A percentile compares a stretch with the other conserved stretches of the same genome.
These are phyloP conservation scores for Pholiota microspora DNA, from an alignment of 768 basidiomycete genomes.

Conservation along the genomic window DNA sequence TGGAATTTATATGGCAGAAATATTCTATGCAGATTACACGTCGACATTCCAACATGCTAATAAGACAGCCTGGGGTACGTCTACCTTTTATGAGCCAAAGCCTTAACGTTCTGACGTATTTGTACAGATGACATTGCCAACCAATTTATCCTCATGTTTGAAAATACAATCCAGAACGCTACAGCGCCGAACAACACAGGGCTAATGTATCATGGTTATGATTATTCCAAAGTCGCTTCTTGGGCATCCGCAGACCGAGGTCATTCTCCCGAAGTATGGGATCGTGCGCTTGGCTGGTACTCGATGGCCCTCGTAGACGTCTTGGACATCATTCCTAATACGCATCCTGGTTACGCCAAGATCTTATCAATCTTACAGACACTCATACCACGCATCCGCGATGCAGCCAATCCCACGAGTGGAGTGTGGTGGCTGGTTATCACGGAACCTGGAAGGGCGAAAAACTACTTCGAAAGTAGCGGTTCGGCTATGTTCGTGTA, in stretches of 20 bases:
- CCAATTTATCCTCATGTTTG: conserved; percentile 43
- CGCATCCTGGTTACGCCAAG: conserved; percentile 25
- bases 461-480: conserved; percentile 51
- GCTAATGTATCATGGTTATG: conserved; percentile 50
- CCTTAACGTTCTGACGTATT: conserved; percentile 10
- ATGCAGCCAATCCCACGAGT: conserved; percentile 35
- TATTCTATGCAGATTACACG: conserved; percentile 43
- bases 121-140: conserved; percentile 34
- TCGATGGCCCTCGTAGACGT: conserved; percentile 47
- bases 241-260: conserved; percentile 48
- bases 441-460: conserved; percentile 40
- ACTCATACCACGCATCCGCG: conserved; percentile 33
- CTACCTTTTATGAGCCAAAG: neutral
- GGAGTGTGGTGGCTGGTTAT: conserved; percentile 54
- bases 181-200: conserved; percentile 37
- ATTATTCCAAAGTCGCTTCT: conserved; percentile 37
- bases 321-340: conserved; percentile 34
- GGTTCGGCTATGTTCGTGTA: conserved; percentile 47
- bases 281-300: conserved; percentile 48
- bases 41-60: conserved; percentile 33
- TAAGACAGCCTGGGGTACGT: conserved; percentile 37
- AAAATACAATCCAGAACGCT: conserved; percentile 38
- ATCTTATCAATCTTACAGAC: conserved; percentile 33
- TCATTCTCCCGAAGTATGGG: conserved; percentile 48
- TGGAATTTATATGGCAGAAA: conserved; percentile 45